Evolutionary conservation across 2,329 filamentous ascomycete genomes (phyloP).

Genomic region (Zalaria sp.): DNA sequence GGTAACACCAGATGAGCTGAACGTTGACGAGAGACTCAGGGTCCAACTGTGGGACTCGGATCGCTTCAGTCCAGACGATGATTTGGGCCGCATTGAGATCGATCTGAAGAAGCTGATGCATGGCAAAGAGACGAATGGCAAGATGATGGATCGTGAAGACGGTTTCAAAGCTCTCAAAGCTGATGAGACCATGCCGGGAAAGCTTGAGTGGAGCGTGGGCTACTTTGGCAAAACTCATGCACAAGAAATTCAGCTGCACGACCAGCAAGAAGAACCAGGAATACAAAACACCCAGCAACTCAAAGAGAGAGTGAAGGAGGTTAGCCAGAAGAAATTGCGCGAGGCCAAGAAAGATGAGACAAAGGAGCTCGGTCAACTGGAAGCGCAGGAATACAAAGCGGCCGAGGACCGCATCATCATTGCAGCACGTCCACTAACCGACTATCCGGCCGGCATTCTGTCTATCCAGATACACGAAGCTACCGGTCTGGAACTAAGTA

Average conservation of each 20-base stretch:
- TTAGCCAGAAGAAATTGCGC: constrained; percentile 48
- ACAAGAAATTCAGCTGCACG: constrained; percentile 44
- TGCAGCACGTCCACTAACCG: constrained; percentile 48
- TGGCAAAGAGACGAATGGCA: constrained; percentile 42
- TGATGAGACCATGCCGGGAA: constrained; percentile 55
- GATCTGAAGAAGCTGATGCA: constrained; percentile 52
- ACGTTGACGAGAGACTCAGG: constrained; percentile 55
- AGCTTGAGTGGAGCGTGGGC: constrained; percentile 54
- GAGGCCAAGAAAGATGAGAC: constrained; percentile 46
- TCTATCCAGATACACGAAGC: constrained; percentile 62
- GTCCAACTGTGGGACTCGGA: constrained; percentile 67
- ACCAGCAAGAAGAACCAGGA: constrained; percentile 45
- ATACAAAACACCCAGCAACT: constrained; percentile 45
- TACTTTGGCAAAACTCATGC: constrained; percentile 57
- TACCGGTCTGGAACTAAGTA: constrained; percentile 49
- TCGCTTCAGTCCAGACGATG: constrained; percentile 57
- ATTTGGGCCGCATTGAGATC: constrained; percentile 58
- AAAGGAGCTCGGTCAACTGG: constrained; percentile 53
- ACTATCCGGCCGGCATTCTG: constrained; percentile 52
- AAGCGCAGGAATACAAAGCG: constrained; percentile 48
- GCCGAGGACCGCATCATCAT: constrained; percentile 50
- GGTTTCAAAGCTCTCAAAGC: constrained; percentile 51
- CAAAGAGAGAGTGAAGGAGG: constrained; percentile 38
- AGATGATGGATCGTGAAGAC: constrained; percentile 49
- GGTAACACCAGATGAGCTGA: constrained; percentile 56